Base-by-base conservation (phyloP, 768 basidiomycete species). In the Russula earlei region DNA sequence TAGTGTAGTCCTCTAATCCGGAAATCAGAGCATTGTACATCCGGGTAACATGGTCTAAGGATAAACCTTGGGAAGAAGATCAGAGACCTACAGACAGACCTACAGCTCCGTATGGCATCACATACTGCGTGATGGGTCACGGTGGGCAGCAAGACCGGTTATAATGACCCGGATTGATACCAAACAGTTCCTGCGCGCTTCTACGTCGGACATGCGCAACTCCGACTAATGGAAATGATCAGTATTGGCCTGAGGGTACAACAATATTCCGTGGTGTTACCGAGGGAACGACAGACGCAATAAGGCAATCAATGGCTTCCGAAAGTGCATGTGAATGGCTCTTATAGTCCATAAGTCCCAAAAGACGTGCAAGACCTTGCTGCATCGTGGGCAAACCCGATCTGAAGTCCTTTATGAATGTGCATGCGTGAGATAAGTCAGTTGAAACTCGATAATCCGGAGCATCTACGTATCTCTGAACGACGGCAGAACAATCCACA, bases 1-100 rank as follows among this genome's bases (percentile, higher is more conserved):
- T 82, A 5, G 90, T 87, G 66, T 98, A 99, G 71, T 99, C 94
- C 19, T 81, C 75, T 50, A 99, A 70, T 4, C 91, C 93, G n/a
- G 65, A 67, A n/a, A 84, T 68, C 36, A 90, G 66, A 19, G 79
- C 76, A 52, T 77, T 71, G 49, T 85, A 72, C 52, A 90, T 48
- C 19, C 20, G 49, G 19, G 19, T 24, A n/a, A 29, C 29, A 15
- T 62, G 27, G 62, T 54, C 37, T 7, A 54, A 12, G 12, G 37
- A 40, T 19, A 61, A 43, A 20, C 10, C 51, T 43, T 45, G 27
- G 49, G 48, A 40, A 24, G 33, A 17, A 15, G 1, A 17, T 46
- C 7, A 48, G 56, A 55, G 31, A 51, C 27, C 29, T 5, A 14
- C 34, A 22, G 20, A 45, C 17, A 20, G 31, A 14, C 37, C 17